Evolutionary conservation across 2,329 filamentous ascomycete genomes (phyloP).

Genomic region (Emericellopsis cladophorae): DNA sequence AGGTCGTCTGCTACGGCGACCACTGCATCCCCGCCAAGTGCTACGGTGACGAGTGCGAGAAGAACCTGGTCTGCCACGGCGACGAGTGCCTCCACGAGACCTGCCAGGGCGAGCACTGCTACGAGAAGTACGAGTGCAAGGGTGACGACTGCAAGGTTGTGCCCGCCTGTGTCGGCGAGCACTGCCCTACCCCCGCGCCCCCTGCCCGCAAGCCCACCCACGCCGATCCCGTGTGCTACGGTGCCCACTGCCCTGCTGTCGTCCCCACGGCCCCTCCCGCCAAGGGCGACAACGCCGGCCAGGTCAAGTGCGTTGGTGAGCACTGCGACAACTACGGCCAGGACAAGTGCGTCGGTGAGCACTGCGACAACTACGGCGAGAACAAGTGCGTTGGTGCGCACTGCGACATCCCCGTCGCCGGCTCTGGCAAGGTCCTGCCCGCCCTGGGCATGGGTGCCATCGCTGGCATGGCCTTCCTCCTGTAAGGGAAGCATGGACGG

Average conservation of each 20-base stretch:
- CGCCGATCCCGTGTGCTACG: conserved; percentile 3
- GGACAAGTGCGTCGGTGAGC: not conserved
- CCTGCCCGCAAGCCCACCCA: conserved; percentile 3
- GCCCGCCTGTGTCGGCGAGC: conserved; percentile 6
- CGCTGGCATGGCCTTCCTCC: conserved; percentile 9
- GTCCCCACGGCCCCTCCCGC: not conserved
- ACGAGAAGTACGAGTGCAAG: conserved; percentile 14
- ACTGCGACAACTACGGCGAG: too few relatives aligned
- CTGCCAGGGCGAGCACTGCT: conserved; percentile 17
- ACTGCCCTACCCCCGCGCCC: conserved; percentile 7
- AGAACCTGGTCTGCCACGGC: conserved; percentile 18
- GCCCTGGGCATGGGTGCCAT: conserved; percentile 9
- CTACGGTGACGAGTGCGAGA: conserved; percentile 12
- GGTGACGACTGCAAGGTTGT: conserved; percentile 11
- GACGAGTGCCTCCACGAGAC: conserved; percentile 15
- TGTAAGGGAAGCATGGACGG: conserved; percentile 5
- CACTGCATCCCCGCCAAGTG: conserved; percentile 16
- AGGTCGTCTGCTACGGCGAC: conserved; percentile 21
- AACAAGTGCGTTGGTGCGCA: not conserved
- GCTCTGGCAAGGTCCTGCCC: conserved; percentile 7
- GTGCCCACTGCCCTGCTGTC: conserved; percentile 1
- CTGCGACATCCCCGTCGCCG: conserved; percentile 4
- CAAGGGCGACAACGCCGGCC: too few relatives aligned
- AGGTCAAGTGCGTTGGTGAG: not conserved
- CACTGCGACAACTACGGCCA: too few relatives aligned